Evolutionary conservation across 2,329 filamentous ascomycete species (phyloP).

Genomic region (Trichoderma koningiopsis): DNA sequence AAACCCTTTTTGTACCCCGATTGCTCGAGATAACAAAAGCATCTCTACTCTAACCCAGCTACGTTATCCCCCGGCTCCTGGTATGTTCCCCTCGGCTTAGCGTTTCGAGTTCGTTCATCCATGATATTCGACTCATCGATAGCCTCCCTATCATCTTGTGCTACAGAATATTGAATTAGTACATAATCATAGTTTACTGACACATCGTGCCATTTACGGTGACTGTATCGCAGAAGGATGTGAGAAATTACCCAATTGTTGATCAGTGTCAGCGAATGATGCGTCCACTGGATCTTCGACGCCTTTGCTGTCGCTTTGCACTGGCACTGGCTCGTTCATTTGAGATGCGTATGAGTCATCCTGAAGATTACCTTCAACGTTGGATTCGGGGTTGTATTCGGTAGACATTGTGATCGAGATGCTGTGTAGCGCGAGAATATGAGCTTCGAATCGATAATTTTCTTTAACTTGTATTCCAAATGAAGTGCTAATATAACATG

Average conservation of each 20-base stretch:
- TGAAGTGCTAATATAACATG: too few species aligned
- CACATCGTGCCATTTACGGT: not conserved
- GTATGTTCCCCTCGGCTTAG: conserved; percentile 35
- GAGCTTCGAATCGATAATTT: too few species aligned
- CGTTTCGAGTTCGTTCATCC: conserved; percentile 39
- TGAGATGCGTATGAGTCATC: conserved; percentile 17
- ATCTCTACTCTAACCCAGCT: not conserved
- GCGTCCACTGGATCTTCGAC: conserved; percentile 20
- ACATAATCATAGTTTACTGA: too few species aligned
- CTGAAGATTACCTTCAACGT: not conserved
- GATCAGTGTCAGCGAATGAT: conserved; percentile 7
- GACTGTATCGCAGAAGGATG: not conserved
- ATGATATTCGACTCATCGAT: conserved; percentile 44
- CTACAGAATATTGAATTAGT: conserved; percentile 27
- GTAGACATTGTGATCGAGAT: not conserved
- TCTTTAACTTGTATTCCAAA: too few species aligned
- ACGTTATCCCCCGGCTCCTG: conserved; percentile 37
- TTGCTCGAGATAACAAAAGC: too few species aligned
- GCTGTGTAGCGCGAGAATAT: not conserved
- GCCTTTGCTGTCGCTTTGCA: conserved; percentile 8
- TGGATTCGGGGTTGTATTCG: not conserved
- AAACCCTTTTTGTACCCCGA: too few species aligned
- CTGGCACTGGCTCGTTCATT: conserved; percentile 8
- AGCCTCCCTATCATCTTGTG: conserved; percentile 41
- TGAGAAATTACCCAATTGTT: conserved; percentile 18